Conservation (phyloP, 2,329 filamentous ascomycete species). For the Tympanopsis confertula region DNA sequence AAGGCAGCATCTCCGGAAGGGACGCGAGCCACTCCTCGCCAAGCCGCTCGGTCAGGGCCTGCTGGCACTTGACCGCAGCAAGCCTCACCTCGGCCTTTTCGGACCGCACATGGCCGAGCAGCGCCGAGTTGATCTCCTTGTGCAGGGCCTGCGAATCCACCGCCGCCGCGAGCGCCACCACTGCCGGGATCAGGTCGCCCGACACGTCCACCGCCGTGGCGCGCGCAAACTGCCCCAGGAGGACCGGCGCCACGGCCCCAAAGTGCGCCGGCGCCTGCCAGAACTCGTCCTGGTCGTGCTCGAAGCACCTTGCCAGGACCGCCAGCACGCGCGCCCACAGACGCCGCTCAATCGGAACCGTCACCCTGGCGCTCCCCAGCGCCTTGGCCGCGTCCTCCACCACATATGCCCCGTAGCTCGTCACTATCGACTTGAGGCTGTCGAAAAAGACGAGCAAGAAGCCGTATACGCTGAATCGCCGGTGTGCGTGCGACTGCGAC, state of each 20-base stretch:
- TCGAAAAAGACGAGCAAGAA: constrained; percentile 74
- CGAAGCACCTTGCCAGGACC: constrained; percentile 65
- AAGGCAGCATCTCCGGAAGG: constrained; percentile 89
- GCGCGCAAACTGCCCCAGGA: constrained; percentile 50
- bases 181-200: constrained; percentile 55
- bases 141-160: constrained; percentile 81
- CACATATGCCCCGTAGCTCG: constrained; percentile 77
- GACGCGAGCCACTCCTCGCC: constrained; percentile 90
- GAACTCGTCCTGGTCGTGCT: constrained; percentile 87
- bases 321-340: constrained; percentile 62
- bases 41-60: constrained; percentile 64
- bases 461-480: constrained; percentile 67
- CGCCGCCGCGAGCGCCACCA: constrained; percentile 69
- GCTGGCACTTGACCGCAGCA: constrained; percentile 72
- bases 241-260: constrained; percentile 52
- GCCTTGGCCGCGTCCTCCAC: constrained; percentile 62
- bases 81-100: constrained; percentile 63
- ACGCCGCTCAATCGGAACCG: constrained; percentile 42
- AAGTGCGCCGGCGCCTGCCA: constrained; percentile 92
- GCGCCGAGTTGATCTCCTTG: constrained; percentile 70
- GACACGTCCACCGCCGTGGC: constrained; percentile 23
- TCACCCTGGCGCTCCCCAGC: constrained; percentile 34
- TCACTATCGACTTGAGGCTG: constrained; percentile 85
- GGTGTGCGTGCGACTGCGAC: constrained; percentile 44
- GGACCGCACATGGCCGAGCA: constrained; percentile 70